Conservation (phyloP, 805 yeast genomes). For the Barnettozyma siamensis region DNA sequence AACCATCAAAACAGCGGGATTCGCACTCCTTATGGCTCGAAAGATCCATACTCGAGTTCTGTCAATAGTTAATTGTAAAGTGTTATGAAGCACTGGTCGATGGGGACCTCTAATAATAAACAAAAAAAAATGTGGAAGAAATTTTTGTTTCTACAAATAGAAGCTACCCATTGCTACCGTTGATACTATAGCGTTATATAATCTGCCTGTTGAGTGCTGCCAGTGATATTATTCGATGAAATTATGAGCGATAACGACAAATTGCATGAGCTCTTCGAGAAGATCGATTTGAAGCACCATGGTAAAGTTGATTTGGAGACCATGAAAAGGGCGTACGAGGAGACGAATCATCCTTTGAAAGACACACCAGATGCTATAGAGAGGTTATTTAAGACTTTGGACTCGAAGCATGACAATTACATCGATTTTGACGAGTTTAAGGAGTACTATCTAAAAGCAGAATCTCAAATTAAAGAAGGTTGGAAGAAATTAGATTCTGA, state of each 20-base stretch:
- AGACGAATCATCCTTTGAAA: constrained; percentile 56
- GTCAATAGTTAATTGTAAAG: too few species aligned
- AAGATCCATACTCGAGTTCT: too few species aligned
- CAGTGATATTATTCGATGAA: neutral
- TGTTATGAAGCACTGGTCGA: neutral
- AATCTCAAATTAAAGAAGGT: constrained; percentile 62
- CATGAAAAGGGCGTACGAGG: constrained; percentile 34
- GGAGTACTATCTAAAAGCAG: constrained; percentile 59
- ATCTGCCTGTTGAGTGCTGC: too few species aligned
- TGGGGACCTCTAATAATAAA: neutral
- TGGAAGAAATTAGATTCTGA: constrained; percentile 65
- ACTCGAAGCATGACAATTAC: constrained; percentile 46
- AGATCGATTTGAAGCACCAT: constrained; percentile 35
- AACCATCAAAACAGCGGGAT: too few species aligned
- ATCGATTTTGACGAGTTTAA: constrained; percentile 65
- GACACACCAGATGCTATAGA: constrained; percentile 53
- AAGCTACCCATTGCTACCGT: neutral
- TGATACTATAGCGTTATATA: neutral
- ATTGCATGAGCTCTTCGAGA: constrained; percentile 31
- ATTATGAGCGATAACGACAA: constrained; percentile 7
- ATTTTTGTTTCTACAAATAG: neutral
- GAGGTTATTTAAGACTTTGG: constrained; percentile 54
- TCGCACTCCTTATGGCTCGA: too few species aligned
- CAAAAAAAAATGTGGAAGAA: neutral
- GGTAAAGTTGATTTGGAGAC: constrained; percentile 34